These are phyloP conservation scores for Beauveria rudraprayagi DNA, from an alignment of 2,329 filamentous ascomycete genomes.

Conservation along the genomic window DNA sequence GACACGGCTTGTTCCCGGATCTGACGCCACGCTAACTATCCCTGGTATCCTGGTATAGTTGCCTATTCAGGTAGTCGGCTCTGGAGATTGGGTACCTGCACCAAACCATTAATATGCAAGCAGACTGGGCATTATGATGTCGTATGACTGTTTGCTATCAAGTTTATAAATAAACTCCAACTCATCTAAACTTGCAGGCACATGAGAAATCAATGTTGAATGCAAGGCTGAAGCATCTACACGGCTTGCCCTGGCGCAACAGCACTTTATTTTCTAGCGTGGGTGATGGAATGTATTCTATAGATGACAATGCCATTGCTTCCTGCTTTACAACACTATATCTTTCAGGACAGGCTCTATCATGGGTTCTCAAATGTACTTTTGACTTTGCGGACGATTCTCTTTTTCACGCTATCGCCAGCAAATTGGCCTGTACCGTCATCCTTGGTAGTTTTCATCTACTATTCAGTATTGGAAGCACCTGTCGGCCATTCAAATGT, in stretches of 20 bases:
- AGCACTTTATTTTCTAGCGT: conserved; percentile 9
- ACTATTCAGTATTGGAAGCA: too few species aligned
- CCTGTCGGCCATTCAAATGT: too few species aligned
- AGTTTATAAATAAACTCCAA: background rate
- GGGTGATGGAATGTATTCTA: background rate
- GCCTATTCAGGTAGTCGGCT: background rate
- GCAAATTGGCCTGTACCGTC: too few species aligned
- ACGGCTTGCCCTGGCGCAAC: conserved; percentile 1
- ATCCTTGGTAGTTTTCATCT: too few species aligned
- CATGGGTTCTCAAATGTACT: too few species aligned
- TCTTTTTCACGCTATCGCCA: too few species aligned
- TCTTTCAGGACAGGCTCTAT: too few species aligned
- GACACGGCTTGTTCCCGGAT: background rate
- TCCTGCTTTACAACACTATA: too few species aligned
- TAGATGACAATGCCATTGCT: background rate
- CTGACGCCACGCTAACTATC: too few species aligned
- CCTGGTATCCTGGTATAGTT: background rate
- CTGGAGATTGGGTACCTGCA: background rate
- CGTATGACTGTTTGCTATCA: background rate
- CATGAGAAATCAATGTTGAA: conserved; percentile 49
- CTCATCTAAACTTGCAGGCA: conserved; percentile 45
- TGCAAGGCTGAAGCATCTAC: conserved; percentile 1
- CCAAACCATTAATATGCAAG: background rate
- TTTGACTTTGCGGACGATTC: too few species aligned
- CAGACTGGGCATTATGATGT: background rate